Percentiles rank a stretch among this genome's conserved stretches.
Evolutionary conservation across 2,329 filamentous ascomycete genomes (phyloP).

Genomic region (Paradendryphiella salina): DNA sequence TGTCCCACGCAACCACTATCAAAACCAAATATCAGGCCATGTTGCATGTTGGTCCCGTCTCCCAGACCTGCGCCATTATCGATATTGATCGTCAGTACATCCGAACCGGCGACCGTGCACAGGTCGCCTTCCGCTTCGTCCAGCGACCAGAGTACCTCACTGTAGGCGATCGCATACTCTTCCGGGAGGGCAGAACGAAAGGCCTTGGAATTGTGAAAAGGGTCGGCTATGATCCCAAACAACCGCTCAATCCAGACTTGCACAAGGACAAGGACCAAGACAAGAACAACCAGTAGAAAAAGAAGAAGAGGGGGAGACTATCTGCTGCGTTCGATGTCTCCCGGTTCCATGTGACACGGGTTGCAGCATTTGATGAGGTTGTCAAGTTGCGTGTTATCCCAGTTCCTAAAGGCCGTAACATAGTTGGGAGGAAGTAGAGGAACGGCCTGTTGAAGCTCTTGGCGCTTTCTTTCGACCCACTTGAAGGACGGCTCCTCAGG

Average conservation of each 20-base stretch:
- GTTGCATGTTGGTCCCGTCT: slow-evolving; percentile 93
- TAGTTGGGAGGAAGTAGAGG: too few species aligned
- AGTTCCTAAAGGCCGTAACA: too few species aligned
- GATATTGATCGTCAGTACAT: slow-evolving; percentile 97
- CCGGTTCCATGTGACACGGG: too few species aligned
- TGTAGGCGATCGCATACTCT: slow-evolving; percentile 85
- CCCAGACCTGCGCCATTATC: slow-evolving; percentile 95
- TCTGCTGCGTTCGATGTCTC: too few species aligned
- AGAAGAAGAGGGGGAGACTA: not conserved
- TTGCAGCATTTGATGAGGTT: too few species aligned
- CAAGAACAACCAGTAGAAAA: slow-evolving; percentile 3
- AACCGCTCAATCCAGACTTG: slow-evolving; percentile 48
- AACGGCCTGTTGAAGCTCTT: too few species aligned
- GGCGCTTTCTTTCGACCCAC: too few species aligned
- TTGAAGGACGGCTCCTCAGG: too few species aligned
- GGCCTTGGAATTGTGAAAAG: slow-evolving; percentile 92
- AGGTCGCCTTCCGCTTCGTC: slow-evolving; percentile 91
- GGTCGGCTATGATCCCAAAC: slow-evolving; percentile 76
- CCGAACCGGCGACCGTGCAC: slow-evolving; percentile 89
- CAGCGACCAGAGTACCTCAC: slow-evolving; percentile 91
- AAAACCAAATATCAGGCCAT: slow-evolving; percentile 97
- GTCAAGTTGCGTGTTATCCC: too few species aligned
- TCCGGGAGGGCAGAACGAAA: slow-evolving; percentile 93
- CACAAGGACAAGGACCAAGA: slow-evolving; percentile 30
- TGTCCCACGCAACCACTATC: slow-evolving; percentile 95